phyloP scores from a whole-genome alignment of 2,329 filamentous ascomycete species.

The Alternaria sp. region DNA sequence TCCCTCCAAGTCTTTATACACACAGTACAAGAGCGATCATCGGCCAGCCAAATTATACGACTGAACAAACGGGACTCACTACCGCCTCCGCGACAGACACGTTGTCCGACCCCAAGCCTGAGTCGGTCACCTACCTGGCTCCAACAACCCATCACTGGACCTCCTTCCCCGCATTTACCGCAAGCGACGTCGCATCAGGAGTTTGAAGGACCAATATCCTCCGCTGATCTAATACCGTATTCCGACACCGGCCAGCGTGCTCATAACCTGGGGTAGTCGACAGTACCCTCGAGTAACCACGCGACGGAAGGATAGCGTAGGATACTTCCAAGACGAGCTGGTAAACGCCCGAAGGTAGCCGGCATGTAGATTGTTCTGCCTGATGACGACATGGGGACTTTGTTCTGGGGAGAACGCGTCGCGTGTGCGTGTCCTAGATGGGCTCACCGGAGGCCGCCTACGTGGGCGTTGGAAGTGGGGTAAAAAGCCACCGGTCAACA shows the following conservation, averaged over 20 bases:
- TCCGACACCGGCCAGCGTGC: not conserved
- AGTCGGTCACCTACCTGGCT: not conserved
- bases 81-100: not conserved
- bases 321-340: not conserved
- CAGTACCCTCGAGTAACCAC: conserved; percentile 6
- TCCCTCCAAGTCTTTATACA: not conserved
- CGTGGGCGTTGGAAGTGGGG: not conserved
- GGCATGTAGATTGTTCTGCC: not conserved
- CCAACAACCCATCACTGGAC: not conserved
- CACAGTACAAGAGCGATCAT: not conserved
- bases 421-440: not conserved
- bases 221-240: not conserved
- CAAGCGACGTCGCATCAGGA: not conserved
- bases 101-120: not conserved
- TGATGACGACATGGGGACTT: not conserved
- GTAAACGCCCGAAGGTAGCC: not conserved
- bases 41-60: not conserved
- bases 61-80: not conserved
- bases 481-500: not conserved
- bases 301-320: not conserved
- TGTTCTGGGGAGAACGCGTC: not conserved
- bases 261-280: not conserved
- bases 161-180: not conserved
- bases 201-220: not conserved
- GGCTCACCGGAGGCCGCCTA: not conserved